Percentiles rank a stretch among this genome's conserved stretches.
Evolutionary conservation across 257 asterid genomes (phyloP).

Genomic region (Mitragyna speciosa): DNA sequence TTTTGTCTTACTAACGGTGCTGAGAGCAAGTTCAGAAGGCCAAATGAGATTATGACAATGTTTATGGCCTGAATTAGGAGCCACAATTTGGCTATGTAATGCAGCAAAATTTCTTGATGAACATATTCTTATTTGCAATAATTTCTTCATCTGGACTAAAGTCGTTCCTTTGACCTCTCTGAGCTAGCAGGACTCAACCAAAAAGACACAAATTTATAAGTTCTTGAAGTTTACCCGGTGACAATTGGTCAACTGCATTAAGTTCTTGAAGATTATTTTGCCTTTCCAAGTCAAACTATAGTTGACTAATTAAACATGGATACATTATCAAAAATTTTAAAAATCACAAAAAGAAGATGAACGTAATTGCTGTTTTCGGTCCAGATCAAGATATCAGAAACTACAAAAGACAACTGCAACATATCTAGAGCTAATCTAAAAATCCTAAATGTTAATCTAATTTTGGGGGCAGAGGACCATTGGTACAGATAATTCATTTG

Average conservation of each 20-base stretch:
- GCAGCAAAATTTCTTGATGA: background rate
- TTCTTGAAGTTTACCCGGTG: background rate
- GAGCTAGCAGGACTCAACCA: background rate
- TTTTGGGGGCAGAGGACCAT: background rate
- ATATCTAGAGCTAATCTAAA: background rate
- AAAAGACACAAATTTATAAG: background rate
- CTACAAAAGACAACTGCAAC: background rate
- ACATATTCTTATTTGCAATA: background rate
- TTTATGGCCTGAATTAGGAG: background rate
- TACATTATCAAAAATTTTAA: no score
- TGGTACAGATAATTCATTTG: background rate
- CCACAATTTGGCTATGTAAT: background rate
- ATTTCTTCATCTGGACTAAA: background rate
- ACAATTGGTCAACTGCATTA: no score
- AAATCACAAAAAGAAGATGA: background rate
- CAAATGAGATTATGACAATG: no score
- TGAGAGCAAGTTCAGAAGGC: no score
- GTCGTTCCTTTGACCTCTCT: background rate
- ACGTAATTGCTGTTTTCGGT: background rate
- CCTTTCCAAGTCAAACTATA: background rate
- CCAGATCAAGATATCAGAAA: background rate
- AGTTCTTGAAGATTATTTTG: background rate
- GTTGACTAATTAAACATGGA: background rate
- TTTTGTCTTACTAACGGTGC: no score
- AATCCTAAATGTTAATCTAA: slow-evolving; percentile 1